Conservation (phyloP, 306 rosid genomes). For the Quercus aquifolioides region DNA sequence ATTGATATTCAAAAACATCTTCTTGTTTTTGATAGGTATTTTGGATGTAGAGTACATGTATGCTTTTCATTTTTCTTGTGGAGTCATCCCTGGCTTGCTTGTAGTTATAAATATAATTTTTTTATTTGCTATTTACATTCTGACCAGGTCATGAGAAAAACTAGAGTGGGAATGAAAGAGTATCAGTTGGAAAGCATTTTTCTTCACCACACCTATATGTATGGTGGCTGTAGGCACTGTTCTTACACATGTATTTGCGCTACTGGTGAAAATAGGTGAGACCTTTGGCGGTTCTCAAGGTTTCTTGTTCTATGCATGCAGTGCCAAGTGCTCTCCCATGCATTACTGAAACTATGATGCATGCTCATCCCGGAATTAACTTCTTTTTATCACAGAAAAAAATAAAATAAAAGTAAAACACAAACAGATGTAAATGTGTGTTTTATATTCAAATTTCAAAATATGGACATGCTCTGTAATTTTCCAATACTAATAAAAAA, state of each 20-base stretch:
- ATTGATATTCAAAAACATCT: neutral
- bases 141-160: conserved; percentile 78
- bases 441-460: neutral
- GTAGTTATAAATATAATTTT: conserved; percentile 9
- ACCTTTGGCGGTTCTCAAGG: neutral
- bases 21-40: neutral
- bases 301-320: conserved; percentile 5
- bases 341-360: neutral
- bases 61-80: neutral
- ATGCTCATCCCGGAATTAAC: conserved; percentile 1
- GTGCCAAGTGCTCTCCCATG: neutral
- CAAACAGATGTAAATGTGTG: neutral
- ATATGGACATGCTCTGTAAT: neutral
- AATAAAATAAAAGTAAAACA: neutral
- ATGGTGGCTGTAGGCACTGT: conserved; percentile 97
- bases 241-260: conserved; percentile 96
- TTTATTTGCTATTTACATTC: conserved; percentile 4
- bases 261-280: conserved; percentile 80
- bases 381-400: neutral
- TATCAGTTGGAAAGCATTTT: conserved; percentile 90
- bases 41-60: neutral
- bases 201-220: conserved; percentile 96
- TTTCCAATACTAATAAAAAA: neutral
- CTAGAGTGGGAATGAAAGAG: conserved; percentile 81
- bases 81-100: neutral